Conservation (phyloP, 2,329 filamentous ascomycete genomes). For the Westerdykella ornata region DNA sequence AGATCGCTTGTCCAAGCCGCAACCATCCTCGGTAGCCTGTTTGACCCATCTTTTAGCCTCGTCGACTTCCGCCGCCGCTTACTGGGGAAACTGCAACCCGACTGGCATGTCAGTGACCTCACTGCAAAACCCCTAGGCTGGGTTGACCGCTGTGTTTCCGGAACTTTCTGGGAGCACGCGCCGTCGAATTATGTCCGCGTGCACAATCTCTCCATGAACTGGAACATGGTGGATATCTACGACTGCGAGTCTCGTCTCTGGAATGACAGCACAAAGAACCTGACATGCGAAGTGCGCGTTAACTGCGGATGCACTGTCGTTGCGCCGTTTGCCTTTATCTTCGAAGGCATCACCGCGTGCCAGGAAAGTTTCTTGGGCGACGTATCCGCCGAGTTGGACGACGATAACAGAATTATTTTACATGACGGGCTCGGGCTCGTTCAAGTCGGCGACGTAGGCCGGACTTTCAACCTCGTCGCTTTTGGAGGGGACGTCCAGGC, state of each 20-base stretch:
- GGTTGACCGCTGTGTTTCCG: conserved; percentile 4
- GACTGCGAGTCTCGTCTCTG: conserved; percentile 16
- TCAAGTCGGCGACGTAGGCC: conserved; percentile 20
- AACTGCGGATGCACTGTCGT: conserved; percentile 21
- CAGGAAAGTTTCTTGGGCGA: conserved; percentile 15
- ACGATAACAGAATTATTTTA: conserved; percentile 13
- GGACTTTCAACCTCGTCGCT: conserved; percentile 17
- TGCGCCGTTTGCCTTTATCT: conserved; percentile 15
- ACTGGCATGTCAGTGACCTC: conserved; percentile 1
- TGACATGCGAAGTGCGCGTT: conserved; percentile 16
- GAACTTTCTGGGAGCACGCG: conserved; percentile 14
- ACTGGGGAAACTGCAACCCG: not conserved
- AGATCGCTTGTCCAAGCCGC: conserved; percentile 1
- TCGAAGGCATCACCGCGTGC: conserved; percentile 15
- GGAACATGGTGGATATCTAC: conserved; percentile 2
- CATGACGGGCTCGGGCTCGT: conserved; percentile 20
- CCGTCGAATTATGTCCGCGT: conserved; percentile 3
- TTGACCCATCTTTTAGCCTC: not conserved
- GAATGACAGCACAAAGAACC: conserved; percentile 15
- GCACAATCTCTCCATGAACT: conserved; percentile 21
- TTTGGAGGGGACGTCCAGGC: conserved; percentile 15
- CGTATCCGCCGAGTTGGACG: conserved; percentile 4
- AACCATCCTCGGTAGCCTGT: not conserved
- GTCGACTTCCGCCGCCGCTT: not conserved
- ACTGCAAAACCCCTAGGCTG: conserved; percentile 1